Evolutionary conservation across 2,329 filamentous ascomycete species (phyloP).

Genomic region (Aspergillus sp.): DNA sequence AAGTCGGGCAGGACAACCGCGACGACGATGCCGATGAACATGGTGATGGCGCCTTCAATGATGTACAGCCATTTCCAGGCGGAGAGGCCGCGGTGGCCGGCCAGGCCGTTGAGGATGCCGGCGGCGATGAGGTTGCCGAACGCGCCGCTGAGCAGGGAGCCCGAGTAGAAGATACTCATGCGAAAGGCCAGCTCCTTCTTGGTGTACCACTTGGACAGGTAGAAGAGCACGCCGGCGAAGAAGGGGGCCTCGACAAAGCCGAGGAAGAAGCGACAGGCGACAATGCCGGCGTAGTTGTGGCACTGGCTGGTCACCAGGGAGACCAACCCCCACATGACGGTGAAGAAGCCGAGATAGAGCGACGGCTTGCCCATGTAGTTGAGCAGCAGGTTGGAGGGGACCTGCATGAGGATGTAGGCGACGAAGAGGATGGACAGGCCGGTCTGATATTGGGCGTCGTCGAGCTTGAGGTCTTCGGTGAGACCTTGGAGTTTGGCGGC

Average conservation of each 20-base stretch:
- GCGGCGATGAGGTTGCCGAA: constrained; percentile 56
- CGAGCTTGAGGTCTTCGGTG: constrained; percentile 34
- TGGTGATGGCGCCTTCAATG: constrained; percentile 38
- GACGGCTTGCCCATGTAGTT: constrained; percentile 43
- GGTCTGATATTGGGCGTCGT: constrained; percentile 37
- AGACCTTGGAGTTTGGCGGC: constrained; percentile 45
- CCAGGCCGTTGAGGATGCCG: constrained; percentile 45
- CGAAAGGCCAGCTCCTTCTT: constrained; percentile 51
- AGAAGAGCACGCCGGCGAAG: constrained; percentile 48
- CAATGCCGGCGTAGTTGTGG: constrained; percentile 40
- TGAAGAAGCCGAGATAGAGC: constrained; percentile 45
- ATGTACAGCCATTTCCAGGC: constrained; percentile 43
- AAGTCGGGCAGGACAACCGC: constrained; percentile 39
- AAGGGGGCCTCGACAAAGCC: constrained; percentile 48
- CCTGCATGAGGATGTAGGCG: constrained; percentile 45
- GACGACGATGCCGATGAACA: constrained; percentile 32
- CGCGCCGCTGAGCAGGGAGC: constrained; percentile 48
- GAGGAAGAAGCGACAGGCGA: constrained; percentile 46
- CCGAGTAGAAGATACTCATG: constrained; percentile 53
- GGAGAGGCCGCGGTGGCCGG: constrained; percentile 30
- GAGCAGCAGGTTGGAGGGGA: constrained; percentile 47
- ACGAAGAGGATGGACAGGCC: constrained; percentile 45
- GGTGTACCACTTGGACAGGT: constrained; percentile 52
- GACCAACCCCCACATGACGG: constrained; percentile 45
- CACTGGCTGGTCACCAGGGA: constrained; percentile 45